These are phyloP conservation scores for Microbotryum violaceum DNA, from an alignment of 1,284 basidiomycete species.

Conservation along the genomic window DNA sequence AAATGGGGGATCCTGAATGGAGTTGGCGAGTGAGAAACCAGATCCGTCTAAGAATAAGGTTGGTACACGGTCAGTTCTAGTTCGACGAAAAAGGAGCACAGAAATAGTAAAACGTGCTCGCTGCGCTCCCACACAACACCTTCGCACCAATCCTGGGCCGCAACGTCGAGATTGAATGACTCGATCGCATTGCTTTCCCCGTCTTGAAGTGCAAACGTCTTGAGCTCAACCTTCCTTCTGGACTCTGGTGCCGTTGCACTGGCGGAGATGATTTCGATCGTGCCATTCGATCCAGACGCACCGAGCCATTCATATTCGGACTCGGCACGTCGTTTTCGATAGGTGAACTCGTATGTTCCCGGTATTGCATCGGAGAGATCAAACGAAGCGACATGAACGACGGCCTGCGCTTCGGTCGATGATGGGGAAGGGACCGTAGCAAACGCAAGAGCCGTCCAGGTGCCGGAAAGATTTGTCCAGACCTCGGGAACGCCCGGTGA, in stretches of 20 bases:
- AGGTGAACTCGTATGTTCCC: constrained; percentile 26
- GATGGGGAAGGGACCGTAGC: background rate
- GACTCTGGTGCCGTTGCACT: background rate
- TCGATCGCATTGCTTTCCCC: background rate
- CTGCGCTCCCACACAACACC: constrained; percentile 24
- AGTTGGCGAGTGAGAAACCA: constrained; percentile 28
- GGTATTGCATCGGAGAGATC: background rate
- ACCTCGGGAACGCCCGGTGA: constrained; percentile 11
- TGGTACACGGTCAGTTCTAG: background rate
- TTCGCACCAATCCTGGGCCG: background rate
- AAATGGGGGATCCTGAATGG: background rate
- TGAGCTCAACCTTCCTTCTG: constrained; percentile 4
- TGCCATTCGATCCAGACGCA: constrained; percentile 13
- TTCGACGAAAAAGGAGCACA: background rate
- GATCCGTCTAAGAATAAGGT: constrained; percentile 3
- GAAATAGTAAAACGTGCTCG: background rate
- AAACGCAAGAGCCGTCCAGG: constrained; percentile 23
- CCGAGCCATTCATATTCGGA: constrained; percentile 25
- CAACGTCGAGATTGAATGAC: background rate
- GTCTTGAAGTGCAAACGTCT: constrained; percentile 2
- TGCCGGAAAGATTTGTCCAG: constrained; percentile 25
- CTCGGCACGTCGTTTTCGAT: constrained; percentile 5
- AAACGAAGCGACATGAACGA: too few species aligned
- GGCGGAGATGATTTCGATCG: constrained; percentile 2
- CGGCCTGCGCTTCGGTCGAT: background rate